Evolutionary conservation across 768 basidiomycete species (phyloP).

Genomic region (Phaeotremella skinneri): DNA sequence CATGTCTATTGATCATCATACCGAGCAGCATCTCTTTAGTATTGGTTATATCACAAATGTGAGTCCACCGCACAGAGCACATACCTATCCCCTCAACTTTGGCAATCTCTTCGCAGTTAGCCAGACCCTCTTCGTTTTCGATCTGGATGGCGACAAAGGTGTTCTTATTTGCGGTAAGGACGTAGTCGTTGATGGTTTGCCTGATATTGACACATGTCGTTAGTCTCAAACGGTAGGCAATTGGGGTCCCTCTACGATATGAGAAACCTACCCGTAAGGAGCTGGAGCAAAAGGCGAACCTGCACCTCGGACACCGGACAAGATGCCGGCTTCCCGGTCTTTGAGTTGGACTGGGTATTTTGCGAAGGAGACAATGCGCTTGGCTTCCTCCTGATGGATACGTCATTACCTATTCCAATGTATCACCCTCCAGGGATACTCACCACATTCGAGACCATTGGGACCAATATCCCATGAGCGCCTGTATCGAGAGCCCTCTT

Average conservation of each 20-base stretch:
- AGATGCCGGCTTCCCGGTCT: slow-evolving; percentile 11
- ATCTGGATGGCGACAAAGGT: slow-evolving; percentile 38
- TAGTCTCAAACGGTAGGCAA: neutral
- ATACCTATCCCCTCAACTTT: slow-evolving; percentile 43
- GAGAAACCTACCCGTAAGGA: slow-evolving; percentile 12
- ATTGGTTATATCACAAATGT: neutral
- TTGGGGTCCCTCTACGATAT: neutral
- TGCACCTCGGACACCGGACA: slow-evolving; percentile 36
- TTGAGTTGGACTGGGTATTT: slow-evolving; percentile 28
- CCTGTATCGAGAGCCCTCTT: slow-evolving; percentile 39
- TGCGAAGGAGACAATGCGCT: slow-evolving; percentile 22
- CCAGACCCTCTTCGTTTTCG: slow-evolving; percentile 39
- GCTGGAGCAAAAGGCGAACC: slow-evolving; percentile 34
- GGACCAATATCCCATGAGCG: slow-evolving; percentile 29
- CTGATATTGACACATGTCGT: too few species aligned
- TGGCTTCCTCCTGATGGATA: slow-evolving; percentile 23
- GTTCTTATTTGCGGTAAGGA: slow-evolving; percentile 24
- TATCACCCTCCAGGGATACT: neutral
- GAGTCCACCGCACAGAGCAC: too few species aligned
- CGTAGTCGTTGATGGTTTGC: slow-evolving; percentile 27
- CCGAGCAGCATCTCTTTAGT: neutral
- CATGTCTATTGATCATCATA: slow-evolving; percentile 18
- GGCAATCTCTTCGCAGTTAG: slow-evolving; percentile 40
- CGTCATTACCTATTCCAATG: neutral
- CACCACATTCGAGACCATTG: slow-evolving; percentile 26